Evolutionary conservation across 139 green algal genomes (phyloP).

Genomic region (Nannochloris sp.): DNA sequence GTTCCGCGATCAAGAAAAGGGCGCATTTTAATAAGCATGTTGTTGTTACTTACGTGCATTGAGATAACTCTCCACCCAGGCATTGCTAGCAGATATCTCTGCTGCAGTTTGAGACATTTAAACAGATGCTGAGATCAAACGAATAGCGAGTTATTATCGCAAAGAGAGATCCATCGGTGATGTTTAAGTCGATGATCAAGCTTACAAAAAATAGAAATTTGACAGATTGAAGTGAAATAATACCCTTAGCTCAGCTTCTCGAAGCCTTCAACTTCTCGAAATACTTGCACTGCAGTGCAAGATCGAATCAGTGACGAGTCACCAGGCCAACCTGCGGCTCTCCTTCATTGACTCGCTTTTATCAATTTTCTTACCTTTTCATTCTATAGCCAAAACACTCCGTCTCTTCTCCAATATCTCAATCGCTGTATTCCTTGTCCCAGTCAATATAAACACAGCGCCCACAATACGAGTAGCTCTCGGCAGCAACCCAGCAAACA

Average conservation of each 20-base stretch:
- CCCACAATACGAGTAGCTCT: conserved; percentile 18
- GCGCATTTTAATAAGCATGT: too few relatives aligned
- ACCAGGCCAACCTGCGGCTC: too few relatives aligned
- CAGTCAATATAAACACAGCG: conserved; percentile 31
- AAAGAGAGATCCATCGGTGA: too few relatives aligned
- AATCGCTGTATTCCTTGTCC: conserved; percentile 2
- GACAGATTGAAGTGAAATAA: not conserved
- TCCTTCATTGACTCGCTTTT: too few relatives aligned
- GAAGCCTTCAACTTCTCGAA: too few relatives aligned
- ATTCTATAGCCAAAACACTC: not conserved
- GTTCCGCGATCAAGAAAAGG: too few relatives aligned
- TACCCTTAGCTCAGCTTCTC: too few relatives aligned
- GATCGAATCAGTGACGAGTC: too few relatives aligned
- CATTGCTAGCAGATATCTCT: conserved; percentile 37
- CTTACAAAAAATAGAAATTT: not conserved
- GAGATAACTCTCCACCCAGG: conserved; percentile 75
- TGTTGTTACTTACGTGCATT: conserved; percentile 51
- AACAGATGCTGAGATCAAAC: not conserved
- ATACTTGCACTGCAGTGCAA: too few relatives aligned
- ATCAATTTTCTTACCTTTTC: not conserved
- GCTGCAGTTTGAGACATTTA: not conserved
- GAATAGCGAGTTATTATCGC: not conserved
- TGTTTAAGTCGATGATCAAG: too few relatives aligned
- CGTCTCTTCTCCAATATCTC: not conserved
- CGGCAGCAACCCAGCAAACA: conserved; percentile 23